phyloP scores from a whole-genome alignment of 306 rosid genomes.

The Parietaria judaica region DNA sequence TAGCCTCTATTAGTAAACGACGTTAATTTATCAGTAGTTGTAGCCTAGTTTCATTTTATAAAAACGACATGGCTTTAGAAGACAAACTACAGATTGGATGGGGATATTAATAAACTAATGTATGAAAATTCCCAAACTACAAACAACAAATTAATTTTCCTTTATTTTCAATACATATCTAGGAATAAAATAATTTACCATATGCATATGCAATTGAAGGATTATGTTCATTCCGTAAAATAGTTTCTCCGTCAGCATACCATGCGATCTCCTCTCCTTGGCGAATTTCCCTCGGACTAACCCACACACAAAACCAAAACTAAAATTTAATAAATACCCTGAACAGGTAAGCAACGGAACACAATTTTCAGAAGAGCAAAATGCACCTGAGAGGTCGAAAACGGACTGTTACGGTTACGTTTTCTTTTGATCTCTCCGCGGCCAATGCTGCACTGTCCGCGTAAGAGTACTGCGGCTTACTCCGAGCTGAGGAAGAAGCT shows the following conservation, averaged over 20 bases:
- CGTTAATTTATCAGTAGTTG: too few species aligned
- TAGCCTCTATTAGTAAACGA: too few species aligned
- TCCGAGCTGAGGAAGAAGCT: slow-evolving; percentile 81
- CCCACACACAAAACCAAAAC: slow-evolving; percentile 15
- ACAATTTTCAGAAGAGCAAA: slow-evolving; percentile 5
- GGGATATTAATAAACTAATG: neutral
- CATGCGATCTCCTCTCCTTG: slow-evolving; percentile 98
- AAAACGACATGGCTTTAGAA: too few species aligned
- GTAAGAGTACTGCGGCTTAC: slow-evolving; percentile 61
- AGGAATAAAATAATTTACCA: slow-evolving; percentile 41
- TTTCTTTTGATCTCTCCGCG: slow-evolving; percentile 54
- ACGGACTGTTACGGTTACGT: slow-evolving; percentile 93
- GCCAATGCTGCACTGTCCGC: slow-evolving; percentile 46
- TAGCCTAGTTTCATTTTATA: too few species aligned
- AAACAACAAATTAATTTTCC: neutral
- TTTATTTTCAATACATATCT: neutral
- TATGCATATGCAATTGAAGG: slow-evolving; percentile 92
- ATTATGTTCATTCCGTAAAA: slow-evolving; percentile 84
- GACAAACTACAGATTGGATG: neutral
- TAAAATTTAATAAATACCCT: slow-evolving; percentile 11
- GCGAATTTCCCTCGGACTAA: slow-evolving; percentile 84
- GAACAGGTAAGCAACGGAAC: slow-evolving; percentile 3
- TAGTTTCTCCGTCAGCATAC: slow-evolving; percentile 97
- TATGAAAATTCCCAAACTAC: neutral
- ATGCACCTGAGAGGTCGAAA: slow-evolving; percentile 87